Percentiles rank a stretch among this genome's conserved stretches.
Conservation (phyloP, 306 rosid species). For the Urtica urens region DNA sequence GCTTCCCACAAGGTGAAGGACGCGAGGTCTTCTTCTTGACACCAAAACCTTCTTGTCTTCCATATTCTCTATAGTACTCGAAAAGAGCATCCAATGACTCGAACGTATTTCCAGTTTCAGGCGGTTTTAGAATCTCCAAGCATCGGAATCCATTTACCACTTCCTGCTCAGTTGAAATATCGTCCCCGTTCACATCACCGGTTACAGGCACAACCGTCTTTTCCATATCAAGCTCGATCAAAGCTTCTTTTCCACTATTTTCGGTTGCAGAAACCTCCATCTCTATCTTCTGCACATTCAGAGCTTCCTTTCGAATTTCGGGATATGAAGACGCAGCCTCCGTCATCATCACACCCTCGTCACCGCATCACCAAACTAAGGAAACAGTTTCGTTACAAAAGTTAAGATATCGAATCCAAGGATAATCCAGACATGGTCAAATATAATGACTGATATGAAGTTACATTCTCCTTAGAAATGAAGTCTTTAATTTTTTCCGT, state of each 20-base stretch:
- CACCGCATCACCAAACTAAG: not conserved
- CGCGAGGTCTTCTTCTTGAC: constrained; percentile 9
- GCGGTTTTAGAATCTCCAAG: not conserved
- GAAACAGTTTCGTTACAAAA: not conserved
- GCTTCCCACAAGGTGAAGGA: constrained; percentile 2
- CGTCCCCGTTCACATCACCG: not conserved
- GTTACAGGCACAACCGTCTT: not conserved
- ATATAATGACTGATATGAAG: not conserved
- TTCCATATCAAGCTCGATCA: no score
- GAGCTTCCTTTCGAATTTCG: no score
- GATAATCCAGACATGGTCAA: not conserved
- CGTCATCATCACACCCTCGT: not conserved
- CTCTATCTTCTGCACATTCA: no score
- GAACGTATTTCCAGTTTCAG: constrained; percentile 1
- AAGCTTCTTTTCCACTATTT: no score
- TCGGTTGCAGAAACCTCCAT: no score
- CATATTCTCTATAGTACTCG: constrained; percentile 7
- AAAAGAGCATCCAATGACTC: constrained; percentile 6
- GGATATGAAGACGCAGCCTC: not conserved
- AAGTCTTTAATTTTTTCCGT: no score
- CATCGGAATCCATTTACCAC: not conserved
- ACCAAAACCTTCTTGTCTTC: constrained; percentile 12
- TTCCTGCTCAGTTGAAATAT: not conserved
- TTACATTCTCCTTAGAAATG: no score
- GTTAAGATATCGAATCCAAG: not conserved